Evolutionary conservation across 192 early-diverging fungal genomes (phyloP).

Genomic region (Dissophora ornata): DNA sequence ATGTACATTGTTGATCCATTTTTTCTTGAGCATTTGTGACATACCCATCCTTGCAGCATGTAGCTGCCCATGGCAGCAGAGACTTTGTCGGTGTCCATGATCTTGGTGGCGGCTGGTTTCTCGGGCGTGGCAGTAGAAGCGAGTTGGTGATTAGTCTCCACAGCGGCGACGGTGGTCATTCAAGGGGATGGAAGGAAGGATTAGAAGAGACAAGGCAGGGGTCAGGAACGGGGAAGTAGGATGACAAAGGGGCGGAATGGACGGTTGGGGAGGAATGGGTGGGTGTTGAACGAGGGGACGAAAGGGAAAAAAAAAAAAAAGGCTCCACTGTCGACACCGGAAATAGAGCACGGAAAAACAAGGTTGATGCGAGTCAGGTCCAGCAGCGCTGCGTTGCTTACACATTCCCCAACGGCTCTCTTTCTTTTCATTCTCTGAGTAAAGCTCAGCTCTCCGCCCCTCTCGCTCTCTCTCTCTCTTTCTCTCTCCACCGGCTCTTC

Average conservation of each 20-base stretch:
- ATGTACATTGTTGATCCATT: not conserved
- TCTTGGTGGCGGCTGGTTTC: not conserved
- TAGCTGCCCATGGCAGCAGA: constrained; percentile 47
- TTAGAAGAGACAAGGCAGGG: not conserved
- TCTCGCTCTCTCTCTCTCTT: too few species aligned
- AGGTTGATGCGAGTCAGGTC: too few species aligned
- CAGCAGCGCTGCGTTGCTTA: too few species aligned
- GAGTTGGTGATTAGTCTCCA: not conserved
- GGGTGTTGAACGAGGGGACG: too few species aligned
- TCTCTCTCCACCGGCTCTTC: too few species aligned
- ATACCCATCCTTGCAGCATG: constrained; percentile 52
- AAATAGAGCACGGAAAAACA: too few species aligned
- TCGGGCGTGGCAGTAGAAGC: not conserved
- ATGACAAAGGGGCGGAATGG: not conserved
- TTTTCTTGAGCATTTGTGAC: not conserved
- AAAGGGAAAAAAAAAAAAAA: constrained; percentile 2
- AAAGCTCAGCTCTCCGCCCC: too few species aligned
- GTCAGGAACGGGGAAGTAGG: not conserved
- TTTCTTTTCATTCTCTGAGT: too few species aligned
- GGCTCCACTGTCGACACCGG: not conserved
- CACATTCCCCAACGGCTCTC: too few species aligned
- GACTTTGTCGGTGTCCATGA: constrained; percentile 46
- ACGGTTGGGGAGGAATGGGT: too few species aligned
- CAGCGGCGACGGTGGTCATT: not conserved
- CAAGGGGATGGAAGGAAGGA: not conserved